Conservation (phyloP, 139 green algal species). For the Chlamydomonas sphaeroides region DNA sequence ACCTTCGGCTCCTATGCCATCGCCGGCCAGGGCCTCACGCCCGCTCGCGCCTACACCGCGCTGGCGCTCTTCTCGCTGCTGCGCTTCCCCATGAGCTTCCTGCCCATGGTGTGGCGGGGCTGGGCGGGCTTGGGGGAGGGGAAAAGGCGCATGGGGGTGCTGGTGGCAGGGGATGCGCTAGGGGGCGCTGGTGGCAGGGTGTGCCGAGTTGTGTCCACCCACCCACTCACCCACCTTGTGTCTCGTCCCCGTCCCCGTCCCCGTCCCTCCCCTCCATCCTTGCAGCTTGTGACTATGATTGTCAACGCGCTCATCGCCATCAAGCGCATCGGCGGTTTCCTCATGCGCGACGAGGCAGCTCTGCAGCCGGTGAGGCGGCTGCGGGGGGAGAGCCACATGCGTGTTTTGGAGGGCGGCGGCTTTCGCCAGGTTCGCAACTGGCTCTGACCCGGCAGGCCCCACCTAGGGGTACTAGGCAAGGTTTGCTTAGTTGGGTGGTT, state of each 20-base stretch:
- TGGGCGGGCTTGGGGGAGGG: too few relatives aligned
- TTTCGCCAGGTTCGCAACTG: too few relatives aligned
- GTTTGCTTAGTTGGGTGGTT: too few relatives aligned
- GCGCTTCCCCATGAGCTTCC: conserved; percentile 91
- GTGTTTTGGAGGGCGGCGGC: neutral
- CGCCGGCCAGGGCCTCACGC: conserved; percentile 48
- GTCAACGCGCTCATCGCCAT: conserved; percentile 73
- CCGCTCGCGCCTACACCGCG: conserved; percentile 82
- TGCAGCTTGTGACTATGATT: conserved; percentile 53
- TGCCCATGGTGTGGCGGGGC: conserved; percentile 74
- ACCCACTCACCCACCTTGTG: too few relatives aligned
- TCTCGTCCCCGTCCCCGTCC: too few relatives aligned
- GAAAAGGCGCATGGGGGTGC: too few relatives aligned
- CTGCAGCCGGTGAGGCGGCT: conserved; percentile 8
- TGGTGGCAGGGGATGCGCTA: too few relatives aligned
- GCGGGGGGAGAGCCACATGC: neutral
- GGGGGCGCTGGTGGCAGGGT: too few relatives aligned
- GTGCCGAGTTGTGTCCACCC: too few relatives aligned
- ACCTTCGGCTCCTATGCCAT: conserved; percentile 85
- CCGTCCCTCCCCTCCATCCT: neutral
- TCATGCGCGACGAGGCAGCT: conserved; percentile 53
- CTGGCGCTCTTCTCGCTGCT: conserved; percentile 94
- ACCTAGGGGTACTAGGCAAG: too few relatives aligned
- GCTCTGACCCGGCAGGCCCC: too few relatives aligned
- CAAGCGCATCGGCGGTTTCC: conserved; percentile 66